Evolutionary conservation across 345 rosid species (phyloP).

Genomic region (Clausena lansium): DNA sequence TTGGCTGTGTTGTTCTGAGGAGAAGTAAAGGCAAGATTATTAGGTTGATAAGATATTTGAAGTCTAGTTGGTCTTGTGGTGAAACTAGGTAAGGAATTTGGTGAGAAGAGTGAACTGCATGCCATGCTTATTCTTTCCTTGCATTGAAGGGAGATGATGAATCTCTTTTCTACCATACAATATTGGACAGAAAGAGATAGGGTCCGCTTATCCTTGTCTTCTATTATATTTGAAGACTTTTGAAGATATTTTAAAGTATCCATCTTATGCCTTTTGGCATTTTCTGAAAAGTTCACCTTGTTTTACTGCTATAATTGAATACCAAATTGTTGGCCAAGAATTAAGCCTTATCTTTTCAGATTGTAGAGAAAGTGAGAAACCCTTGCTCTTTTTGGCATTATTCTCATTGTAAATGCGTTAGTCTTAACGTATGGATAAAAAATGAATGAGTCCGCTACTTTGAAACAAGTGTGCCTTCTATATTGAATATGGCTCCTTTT

Average conservation of each 20-base stretch:
- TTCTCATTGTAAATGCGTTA: not conserved
- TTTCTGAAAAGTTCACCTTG: not conserved
- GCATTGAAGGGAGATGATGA: conserved; percentile 16
- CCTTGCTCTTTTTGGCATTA: not conserved
- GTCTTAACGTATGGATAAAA: not conserved
- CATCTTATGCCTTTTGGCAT: not conserved
- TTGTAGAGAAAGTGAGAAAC: not conserved
- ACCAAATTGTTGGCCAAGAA: conserved; percentile 3
- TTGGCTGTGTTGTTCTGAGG: conserved; percentile 7
- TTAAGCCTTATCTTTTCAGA: conserved; percentile 27
- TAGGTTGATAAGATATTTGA: conserved; percentile 9
- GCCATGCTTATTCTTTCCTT: conserved; percentile 30
- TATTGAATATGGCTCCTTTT: not conserved
- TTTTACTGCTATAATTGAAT: not conserved
- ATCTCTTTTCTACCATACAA: not conserved
- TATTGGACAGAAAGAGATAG: conserved; percentile 11
- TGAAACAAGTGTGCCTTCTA: not conserved
- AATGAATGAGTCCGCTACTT: not conserved
- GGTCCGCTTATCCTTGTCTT: conserved; percentile 8
- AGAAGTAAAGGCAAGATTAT: conserved; percentile 14
- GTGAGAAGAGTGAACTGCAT: conserved; percentile 31
- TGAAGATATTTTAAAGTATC: conserved; percentile 20
- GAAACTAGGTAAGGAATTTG: conserved; percentile 27
- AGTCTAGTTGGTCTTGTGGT: conserved; percentile 10
- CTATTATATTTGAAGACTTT: conserved; percentile 5